phyloP scores from a whole-genome alignment of 768 basidiomycete genomes.

The Rhodotorula taiwanensis region DNA sequence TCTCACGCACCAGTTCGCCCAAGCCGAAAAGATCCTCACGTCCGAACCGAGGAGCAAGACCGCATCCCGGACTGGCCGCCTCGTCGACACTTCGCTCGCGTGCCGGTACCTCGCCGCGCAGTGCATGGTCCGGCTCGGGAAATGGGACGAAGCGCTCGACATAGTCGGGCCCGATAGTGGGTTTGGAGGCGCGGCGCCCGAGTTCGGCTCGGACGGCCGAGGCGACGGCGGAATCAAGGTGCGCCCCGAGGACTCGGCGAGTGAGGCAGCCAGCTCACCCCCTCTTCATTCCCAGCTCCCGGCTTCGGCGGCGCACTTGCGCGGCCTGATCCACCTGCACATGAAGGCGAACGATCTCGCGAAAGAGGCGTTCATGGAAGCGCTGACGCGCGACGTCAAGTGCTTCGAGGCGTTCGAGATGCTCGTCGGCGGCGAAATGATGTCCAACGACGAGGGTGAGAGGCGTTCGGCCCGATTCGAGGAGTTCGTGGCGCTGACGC shows the following conservation, averaged over 20 bases:
- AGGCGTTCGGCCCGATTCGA: slow-evolving; percentile 22
- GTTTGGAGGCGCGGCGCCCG: too few relatives aligned
- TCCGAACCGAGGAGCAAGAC: slow-evolving; percentile 7
- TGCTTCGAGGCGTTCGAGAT: slow-evolving; percentile 94
- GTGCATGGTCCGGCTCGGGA: slow-evolving; percentile 85
- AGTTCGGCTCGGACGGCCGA: too few relatives aligned
- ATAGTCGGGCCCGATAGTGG: slow-evolving; percentile 58
- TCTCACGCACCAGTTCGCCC: slow-evolving; percentile 88
- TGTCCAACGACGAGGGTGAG: slow-evolving; percentile 86
- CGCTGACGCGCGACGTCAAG: slow-evolving; percentile 86
- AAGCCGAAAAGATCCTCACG: slow-evolving; percentile 82
- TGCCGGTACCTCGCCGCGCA: slow-evolving; percentile 96
- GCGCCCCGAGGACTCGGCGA: not conserved
- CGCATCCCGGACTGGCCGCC: slow-evolving; percentile 17
- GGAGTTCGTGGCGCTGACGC: not conserved
- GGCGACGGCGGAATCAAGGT: slow-evolving; percentile 93
- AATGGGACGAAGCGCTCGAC: slow-evolving; percentile 84
- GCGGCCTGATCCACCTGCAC: slow-evolving; percentile 89
- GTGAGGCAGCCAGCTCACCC: not conserved
- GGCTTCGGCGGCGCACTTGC: slow-evolving; percentile 91
- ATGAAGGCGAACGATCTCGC: slow-evolving; percentile 83
- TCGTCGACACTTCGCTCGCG: slow-evolving; percentile 60
- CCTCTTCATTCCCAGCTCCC: too few relatives aligned
- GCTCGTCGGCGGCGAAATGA: slow-evolving; percentile 85
- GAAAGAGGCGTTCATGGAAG: slow-evolving; percentile 92